A percentile compares a stretch with the other conserved stretches of the same genome.
Evolutionary conservation across 2,329 filamentous ascomycete species (phyloP).

Genomic region (Sporothrix pseudoabietina): DNA sequence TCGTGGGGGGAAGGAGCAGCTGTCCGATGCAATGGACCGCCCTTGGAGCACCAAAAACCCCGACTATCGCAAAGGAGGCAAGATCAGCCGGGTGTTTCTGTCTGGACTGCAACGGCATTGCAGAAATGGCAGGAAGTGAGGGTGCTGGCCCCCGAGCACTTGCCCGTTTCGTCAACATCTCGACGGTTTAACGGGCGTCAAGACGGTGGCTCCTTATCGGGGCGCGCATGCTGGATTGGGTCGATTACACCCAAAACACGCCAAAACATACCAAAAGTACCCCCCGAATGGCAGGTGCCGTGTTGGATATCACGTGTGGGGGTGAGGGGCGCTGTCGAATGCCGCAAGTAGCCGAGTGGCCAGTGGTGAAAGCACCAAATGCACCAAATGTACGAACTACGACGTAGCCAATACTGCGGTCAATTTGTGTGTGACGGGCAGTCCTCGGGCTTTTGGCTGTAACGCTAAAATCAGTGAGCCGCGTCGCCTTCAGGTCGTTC

Average conservation of each 20-base stretch:
- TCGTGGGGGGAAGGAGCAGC: neutral
- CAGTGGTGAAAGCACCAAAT: neutral
- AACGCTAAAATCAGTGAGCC: neutral
- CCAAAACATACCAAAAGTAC: neutral
- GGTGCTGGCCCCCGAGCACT: neutral
- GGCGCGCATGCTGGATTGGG: neutral
- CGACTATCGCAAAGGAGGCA: conserved; percentile 38
- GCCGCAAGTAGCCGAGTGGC: conserved; percentile 38
- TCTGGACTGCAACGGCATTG: neutral
- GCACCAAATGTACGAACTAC: too few species aligned
- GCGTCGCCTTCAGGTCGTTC: neutral
- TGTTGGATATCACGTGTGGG: conserved; percentile 34
- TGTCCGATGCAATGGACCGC: neutral
- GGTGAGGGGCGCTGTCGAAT: conserved; percentile 29
- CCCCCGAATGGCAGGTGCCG: neutral
- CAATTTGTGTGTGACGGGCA: too few species aligned
- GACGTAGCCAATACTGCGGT: too few species aligned
- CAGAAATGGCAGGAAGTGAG: neutral
- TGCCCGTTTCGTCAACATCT: conserved; percentile 12
- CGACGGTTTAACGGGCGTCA: neutral
- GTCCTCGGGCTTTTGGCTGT: neutral
- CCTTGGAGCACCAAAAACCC: conserved; percentile 33
- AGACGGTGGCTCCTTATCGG: neutral
- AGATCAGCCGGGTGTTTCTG: neutral
- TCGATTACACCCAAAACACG: neutral